phyloP scores from a whole-genome alignment of 176 grass and related monocot genomes.

The Thinopyrum elongatum region DNA sequence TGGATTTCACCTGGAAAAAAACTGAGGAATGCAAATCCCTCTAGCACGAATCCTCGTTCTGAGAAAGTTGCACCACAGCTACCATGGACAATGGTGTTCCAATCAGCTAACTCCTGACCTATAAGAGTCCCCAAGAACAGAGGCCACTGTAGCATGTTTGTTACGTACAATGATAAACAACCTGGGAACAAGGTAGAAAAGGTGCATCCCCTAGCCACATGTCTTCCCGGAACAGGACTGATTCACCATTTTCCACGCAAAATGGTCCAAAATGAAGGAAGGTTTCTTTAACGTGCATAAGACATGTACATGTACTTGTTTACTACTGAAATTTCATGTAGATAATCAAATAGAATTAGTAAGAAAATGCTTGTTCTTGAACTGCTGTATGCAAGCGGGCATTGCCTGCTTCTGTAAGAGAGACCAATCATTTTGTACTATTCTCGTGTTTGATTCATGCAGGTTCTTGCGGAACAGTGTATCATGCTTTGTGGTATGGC shows the following conservation, averaged over 20 bases:
- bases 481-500: conserved; percentile 90
- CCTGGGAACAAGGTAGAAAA: neutral
- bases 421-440: neutral
- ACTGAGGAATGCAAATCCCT: neutral
- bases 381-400: neutral
- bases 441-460: conserved; percentile 18
- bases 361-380: neutral
- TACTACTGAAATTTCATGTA: neutral
- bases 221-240: neutral
- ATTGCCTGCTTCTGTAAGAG: neutral
- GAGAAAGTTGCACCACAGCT: too few species aligned
- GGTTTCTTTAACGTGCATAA: neutral
- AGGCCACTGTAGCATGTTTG: too few species aligned
- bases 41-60: too few species aligned
- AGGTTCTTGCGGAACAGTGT: conserved; percentile 94
- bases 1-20: neutral
- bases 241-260: neutral
- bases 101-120: too few species aligned
- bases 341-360: neutral
- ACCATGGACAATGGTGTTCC: too few species aligned
- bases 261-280: neutral
- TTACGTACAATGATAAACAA: too few species aligned
- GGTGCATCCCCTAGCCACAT: neutral
- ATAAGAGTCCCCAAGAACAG: too few species aligned
- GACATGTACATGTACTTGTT: neutral